phyloP scores from a whole-genome alignment of 495 filamentous ascomycete species.

The Chaetomium fimeti region DNA sequence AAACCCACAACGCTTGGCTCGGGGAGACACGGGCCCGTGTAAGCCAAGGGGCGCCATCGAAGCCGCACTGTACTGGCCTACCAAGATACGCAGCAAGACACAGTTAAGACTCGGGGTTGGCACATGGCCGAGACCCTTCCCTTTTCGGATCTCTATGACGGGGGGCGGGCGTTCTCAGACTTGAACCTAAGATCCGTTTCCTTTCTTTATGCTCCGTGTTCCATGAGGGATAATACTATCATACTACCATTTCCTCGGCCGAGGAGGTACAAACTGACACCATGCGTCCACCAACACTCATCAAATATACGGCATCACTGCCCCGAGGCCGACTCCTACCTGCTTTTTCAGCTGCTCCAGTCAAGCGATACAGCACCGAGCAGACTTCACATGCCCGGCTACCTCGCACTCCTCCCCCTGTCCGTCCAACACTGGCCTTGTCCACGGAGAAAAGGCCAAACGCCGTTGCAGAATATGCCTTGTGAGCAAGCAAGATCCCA shows the following conservation, averaged over 20 bases:
- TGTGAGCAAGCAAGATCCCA: constrained; percentile 58
- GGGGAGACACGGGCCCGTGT: neutral
- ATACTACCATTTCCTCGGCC: neutral
- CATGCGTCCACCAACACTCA: neutral
- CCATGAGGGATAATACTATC: neutral
- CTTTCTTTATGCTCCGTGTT: neutral
- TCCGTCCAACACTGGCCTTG: constrained; percentile 64
- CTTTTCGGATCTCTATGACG: neutral
- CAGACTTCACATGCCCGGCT: constrained; percentile 40
- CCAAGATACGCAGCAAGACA: neutral
- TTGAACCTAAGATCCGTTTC: neutral
- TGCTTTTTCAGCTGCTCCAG: neutral
- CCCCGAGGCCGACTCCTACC: neutral
- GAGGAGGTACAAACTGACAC: neutral
- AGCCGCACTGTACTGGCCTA: neutral
- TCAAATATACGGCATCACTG: neutral
- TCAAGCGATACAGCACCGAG: constrained; percentile 38
- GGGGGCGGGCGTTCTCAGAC: no score
- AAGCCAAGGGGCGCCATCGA: neutral
- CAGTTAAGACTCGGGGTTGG: neutral
- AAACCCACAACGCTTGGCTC: no score
- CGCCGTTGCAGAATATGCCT: constrained; percentile 90
- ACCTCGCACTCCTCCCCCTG: constrained; percentile 39
- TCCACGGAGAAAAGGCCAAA: constrained; percentile 89
- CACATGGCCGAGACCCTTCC: constrained; percentile 2